phyloP scores from a whole-genome alignment of 352 stramenopile genomes.

The Phytophthora nicotianae region DNA sequence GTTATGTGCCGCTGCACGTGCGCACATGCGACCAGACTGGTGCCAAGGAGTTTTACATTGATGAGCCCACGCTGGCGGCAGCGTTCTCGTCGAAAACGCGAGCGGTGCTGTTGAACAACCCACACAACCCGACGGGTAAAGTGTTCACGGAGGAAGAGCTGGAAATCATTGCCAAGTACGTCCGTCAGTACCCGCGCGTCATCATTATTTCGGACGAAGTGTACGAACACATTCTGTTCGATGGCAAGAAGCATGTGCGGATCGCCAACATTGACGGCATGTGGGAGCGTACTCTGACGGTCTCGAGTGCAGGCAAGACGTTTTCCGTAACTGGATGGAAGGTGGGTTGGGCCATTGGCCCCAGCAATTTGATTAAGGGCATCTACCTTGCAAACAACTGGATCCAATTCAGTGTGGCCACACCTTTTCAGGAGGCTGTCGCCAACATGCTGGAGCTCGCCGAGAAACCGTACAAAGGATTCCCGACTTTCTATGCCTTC shows the following conservation, averaged over 20 bases:
- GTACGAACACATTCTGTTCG: slow-evolving; percentile 97
- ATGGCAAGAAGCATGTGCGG: slow-evolving; percentile 68
- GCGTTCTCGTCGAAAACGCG: slow-evolving; percentile 94
- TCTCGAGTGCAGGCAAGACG: slow-evolving; percentile 92
- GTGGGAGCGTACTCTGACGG: slow-evolving; percentile 86
- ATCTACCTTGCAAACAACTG: slow-evolving; percentile 87
- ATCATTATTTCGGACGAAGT: slow-evolving; percentile 98
- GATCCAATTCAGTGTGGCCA: slow-evolving; percentile 88
- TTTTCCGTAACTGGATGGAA: slow-evolving; percentile 95
- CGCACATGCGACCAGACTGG: slow-evolving; percentile 29
- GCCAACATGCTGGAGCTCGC: slow-evolving; percentile 78
- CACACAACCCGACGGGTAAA: slow-evolving; percentile 99
- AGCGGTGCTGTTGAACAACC: slow-evolving; percentile 97
- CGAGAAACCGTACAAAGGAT: slow-evolving; percentile 72
- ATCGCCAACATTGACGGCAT: slow-evolving; percentile 85
- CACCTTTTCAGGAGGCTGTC: slow-evolving; percentile 86
- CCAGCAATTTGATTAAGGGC: slow-evolving; percentile 69
- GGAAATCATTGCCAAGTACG: slow-evolving; percentile 90
- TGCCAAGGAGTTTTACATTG: slow-evolving; percentile 81
- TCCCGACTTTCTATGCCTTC: slow-evolving; percentile 81
- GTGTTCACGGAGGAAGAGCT: slow-evolving; percentile 96
- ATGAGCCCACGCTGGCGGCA: slow-evolving; percentile 81
- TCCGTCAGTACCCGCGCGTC: slow-evolving; percentile 79
- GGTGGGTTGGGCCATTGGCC: slow-evolving; percentile 92
- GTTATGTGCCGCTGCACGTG: slow-evolving; percentile 86